Evolutionary conservation across 768 basidiomycete species (phyloP).

Genomic region (Tricholoma matsutake): DNA sequence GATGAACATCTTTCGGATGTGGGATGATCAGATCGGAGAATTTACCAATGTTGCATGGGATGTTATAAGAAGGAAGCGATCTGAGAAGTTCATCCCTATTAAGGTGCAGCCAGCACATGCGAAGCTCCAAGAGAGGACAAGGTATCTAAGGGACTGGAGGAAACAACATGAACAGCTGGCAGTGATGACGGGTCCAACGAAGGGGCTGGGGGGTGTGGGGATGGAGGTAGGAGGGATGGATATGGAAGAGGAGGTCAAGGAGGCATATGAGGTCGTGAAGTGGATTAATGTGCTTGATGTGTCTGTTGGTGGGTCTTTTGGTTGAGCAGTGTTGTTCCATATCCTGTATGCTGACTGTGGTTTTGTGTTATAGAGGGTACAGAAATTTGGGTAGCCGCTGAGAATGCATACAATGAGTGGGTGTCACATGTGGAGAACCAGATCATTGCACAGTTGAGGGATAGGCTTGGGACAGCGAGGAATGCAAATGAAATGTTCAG

Average conservation of each 20-base stretch:
- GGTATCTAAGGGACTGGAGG: too few species aligned
- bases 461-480: too few species aligned
- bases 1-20: conserved; percentile 75
- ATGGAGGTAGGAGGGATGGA: conserved; percentile 90
- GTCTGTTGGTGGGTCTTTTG: conserved; percentile 62
- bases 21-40: conserved; percentile 82
- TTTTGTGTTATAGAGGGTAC: conserved; percentile 86
- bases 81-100: conserved; percentile 94
- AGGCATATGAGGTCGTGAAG: too few species aligned
- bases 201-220: conserved; percentile 70
- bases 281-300: conserved; percentile 98
- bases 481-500: too few species aligned
- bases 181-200: conserved; percentile 94
- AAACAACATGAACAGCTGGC: conserved; percentile 97
- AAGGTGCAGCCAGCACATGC: conserved; percentile 89
- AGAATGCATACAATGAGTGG: conserved; percentile 98
- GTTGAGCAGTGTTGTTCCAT: not conserved
- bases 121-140: conserved; percentile 88
- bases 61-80: conserved; percentile 83
- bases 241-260: conserved; percentile 98
- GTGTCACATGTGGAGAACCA: too few species aligned
- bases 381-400: conserved; percentile 97
- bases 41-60: conserved; percentile 92
- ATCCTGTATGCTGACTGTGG: not conserved
- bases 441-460: conserved; percentile 90